Conservation (phyloP, 768 basidiomycete genomes). For the Leccinum sublutescens region DNA sequence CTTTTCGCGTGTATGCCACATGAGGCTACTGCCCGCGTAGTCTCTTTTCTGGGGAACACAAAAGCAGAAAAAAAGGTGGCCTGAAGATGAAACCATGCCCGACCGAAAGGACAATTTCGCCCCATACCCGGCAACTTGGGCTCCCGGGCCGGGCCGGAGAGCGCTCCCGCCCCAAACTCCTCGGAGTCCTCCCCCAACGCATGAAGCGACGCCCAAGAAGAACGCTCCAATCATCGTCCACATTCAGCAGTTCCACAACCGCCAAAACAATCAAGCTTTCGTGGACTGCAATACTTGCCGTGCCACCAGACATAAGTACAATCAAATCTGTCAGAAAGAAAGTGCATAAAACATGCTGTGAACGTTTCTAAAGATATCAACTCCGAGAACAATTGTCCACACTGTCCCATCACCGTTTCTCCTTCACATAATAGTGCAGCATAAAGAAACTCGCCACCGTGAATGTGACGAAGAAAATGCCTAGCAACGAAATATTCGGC, state of each 20-base stretch:
- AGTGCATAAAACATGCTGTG: background rate
- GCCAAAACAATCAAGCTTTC: conserved; percentile 22
- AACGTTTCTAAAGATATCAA: background rate
- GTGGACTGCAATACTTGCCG: background rate
- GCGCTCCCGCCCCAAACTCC: no score
- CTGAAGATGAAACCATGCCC: no score
- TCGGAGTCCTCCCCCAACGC: no score
- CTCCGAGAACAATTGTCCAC: background rate
- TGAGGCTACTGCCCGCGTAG: no score
- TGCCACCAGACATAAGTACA: background rate
- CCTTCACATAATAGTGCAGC: conserved; percentile 87
- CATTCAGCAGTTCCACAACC: conserved; percentile 14
- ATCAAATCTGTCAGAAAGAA: background rate
- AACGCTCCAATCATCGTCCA: background rate
- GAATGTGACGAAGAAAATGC: conserved; percentile 82
- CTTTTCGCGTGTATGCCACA: no score
- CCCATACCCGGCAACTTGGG: no score
- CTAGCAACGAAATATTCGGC: conserved; percentile 88
- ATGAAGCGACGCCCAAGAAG: no score
- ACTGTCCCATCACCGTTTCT: conserved; percentile 41
- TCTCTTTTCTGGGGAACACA: no score
- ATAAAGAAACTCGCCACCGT: conserved; percentile 74
- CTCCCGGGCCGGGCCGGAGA: no score
- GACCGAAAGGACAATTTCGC: no score
- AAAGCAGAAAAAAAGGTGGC: no score